phyloP scores from a whole-genome alignment of 2,329 filamentous ascomycete genomes.

The Beauveria bassiana region DNA sequence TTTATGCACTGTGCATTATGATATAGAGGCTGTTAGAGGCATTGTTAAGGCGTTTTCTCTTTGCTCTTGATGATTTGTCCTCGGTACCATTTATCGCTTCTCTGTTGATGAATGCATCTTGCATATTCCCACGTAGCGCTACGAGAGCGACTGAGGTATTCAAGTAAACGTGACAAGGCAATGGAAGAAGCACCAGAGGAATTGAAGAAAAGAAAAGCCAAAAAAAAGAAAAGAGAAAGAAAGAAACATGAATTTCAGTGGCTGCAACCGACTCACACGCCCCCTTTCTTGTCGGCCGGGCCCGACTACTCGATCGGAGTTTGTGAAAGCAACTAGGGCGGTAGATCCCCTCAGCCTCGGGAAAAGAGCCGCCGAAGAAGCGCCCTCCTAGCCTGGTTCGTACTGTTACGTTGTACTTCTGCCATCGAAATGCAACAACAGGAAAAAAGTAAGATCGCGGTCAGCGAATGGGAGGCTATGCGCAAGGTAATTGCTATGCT shows the following conservation, averaged over 20 bases:
- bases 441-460: no score
- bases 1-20: not conserved
- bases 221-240: no score
- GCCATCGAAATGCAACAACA: not conserved
- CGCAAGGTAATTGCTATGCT: no score
- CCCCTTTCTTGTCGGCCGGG: not conserved
- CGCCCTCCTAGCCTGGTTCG: not conserved
- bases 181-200: no score
- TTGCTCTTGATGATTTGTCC: not conserved
- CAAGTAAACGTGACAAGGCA: no score
- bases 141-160: no score
- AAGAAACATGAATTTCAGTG: no score
- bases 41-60: not conserved
- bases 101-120: no score
- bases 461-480: no score
- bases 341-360: not conserved
- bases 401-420: not conserved
- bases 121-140: no score
- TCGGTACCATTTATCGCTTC: not conserved
- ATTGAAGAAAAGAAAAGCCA: no score
- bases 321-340: not conserved
- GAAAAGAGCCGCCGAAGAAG: constrained; percentile 1
- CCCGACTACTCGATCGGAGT: not conserved
- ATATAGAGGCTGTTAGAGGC: not conserved
- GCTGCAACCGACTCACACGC: no score